These are phyloP conservation scores for Hamamelis virginiana DNA, from an alignment of 164 flowering plant species.

Conservation along the genomic window DNA sequence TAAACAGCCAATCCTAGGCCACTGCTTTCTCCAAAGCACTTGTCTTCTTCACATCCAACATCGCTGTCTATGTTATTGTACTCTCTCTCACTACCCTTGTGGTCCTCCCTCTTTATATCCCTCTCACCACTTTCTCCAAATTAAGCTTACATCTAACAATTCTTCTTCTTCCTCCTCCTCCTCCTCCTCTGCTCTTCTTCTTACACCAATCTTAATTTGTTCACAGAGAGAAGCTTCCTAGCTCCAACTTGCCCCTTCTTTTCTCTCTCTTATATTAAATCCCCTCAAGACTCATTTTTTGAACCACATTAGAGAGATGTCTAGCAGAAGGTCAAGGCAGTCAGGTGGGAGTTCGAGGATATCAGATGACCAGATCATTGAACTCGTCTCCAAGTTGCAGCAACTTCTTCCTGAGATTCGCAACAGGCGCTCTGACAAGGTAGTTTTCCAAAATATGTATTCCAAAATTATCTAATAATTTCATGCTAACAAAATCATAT, in stretches of 20 bases:
- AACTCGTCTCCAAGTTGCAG: slow-evolving; percentile 56
- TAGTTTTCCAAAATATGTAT: slow-evolving; percentile 9
- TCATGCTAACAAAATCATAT: too few species aligned
- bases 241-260: too few species aligned
- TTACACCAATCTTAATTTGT: too few species aligned
- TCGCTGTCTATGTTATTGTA: slow-evolving; percentile 33
- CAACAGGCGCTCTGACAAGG: slow-evolving; percentile 49
- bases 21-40: slow-evolving; percentile 37
- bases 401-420: slow-evolving; percentile 62
- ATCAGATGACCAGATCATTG: slow-evolving; percentile 57
- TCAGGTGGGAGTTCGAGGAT: slow-evolving; percentile 33
- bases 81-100: slow-evolving; percentile 20
- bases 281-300: too few species aligned
- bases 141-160: slow-evolving; percentile 1
- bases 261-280: too few species aligned
- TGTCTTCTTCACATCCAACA: slow-evolving; percentile 46
- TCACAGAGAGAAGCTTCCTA: background rate
- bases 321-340: slow-evolving; percentile 59
- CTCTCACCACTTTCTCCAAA: slow-evolving; percentile 27
- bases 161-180: background rate
- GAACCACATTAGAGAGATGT: slow-evolving; percentile 24
- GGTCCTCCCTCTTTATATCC: slow-evolving; percentile 23
- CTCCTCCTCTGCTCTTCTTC: too few species aligned
- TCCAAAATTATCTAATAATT: too few species aligned
- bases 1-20: slow-evolving; percentile 24